Conservation (phyloP, 768 basidiomycete genomes). For the Dioszegia crocea region DNA sequence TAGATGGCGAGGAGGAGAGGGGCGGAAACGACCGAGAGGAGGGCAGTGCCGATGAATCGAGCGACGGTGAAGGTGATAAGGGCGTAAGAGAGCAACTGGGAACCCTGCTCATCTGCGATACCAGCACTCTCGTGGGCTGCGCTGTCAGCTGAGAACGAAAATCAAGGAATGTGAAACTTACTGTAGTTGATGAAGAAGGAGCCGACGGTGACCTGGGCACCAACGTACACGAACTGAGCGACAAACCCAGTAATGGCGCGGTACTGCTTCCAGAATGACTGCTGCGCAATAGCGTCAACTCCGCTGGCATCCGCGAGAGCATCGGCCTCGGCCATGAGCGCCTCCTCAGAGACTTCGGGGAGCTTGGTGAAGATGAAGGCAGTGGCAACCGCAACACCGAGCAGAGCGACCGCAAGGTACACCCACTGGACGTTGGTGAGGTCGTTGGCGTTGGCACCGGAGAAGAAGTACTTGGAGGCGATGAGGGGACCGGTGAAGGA, state of each 20-base stretch:
- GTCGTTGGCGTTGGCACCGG: constrained; percentile 59
- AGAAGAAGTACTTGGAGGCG: constrained; percentile 70
- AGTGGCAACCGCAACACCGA: constrained; percentile 62
- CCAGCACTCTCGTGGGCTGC: constrained; percentile 54
- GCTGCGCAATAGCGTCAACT: constrained; percentile 36
- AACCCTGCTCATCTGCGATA: constrained; percentile 57
- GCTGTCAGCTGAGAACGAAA: neutral
- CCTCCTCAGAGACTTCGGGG: constrained; percentile 68
- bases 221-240: constrained; percentile 62
- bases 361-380: constrained; percentile 67
- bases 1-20: constrained; percentile 61
- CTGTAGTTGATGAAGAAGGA: constrained; percentile 66
- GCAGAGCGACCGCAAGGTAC: constrained; percentile 51
- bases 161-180: constrained; percentile 18
- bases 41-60: constrained; percentile 59
- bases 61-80: constrained; percentile 56
- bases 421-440: constrained; percentile 62
- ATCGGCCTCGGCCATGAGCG: constrained; percentile 53
- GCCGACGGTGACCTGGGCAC: constrained; percentile 48
- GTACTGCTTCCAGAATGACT: constrained; percentile 67
- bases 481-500: constrained; percentile 68
- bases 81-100: constrained; percentile 66
- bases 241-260: constrained; percentile 68
- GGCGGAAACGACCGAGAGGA: constrained; percentile 64
- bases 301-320: constrained; percentile 49